Conservation (phyloP, 2,329 filamentous ascomycete species). For the Paraphoma chrysanthemicola region DNA sequence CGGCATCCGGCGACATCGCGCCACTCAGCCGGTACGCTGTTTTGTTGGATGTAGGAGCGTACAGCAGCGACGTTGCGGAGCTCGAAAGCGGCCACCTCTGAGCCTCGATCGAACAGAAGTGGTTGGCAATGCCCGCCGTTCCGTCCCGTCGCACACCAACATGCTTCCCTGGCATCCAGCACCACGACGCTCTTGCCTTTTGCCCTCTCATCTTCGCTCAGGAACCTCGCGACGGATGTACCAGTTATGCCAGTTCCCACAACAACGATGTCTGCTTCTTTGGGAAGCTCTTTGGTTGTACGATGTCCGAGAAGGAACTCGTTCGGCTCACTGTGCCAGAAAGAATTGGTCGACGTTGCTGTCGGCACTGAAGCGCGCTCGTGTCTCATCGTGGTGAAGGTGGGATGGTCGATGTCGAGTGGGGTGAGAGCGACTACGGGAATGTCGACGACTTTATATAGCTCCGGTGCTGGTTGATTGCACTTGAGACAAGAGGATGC, state of each 20-base stretch:
- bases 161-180: slow-evolving; percentile 80
- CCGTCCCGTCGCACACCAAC: slow-evolving; percentile 83
- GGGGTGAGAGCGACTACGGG: not conserved
- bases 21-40: slow-evolving; percentile 75
- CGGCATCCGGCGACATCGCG: slow-evolving; percentile 68
- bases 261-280: slow-evolving; percentile 70
- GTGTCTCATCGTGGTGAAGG: slow-evolving; percentile 36
- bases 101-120: slow-evolving; percentile 66
- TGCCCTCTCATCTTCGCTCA: slow-evolving; percentile 55
- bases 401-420: slow-evolving; percentile 1
- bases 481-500: not conserved
- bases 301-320: slow-evolving; percentile 69
- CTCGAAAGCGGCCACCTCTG: slow-evolving; percentile 74
- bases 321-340: slow-evolving; percentile 77
- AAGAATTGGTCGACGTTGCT: slow-evolving; percentile 67
- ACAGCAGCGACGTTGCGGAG: slow-evolving; percentile 71
- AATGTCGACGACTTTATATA: slow-evolving; percentile 5
- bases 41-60: slow-evolving; percentile 61
- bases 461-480: not conserved
- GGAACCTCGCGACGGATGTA: slow-evolving; percentile 71
- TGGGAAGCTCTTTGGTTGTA: slow-evolving; percentile 69
- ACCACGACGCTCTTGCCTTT: slow-evolving; percentile 67
- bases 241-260: slow-evolving; percentile 80
- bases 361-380: slow-evolving; percentile 61
- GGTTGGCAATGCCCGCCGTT: slow-evolving; percentile 75